Evolutionary conservation across 257 asterid genomes (phyloP), one percentile per base, ranked within the genome.

Genomic region (Solanum piurae): DNA sequence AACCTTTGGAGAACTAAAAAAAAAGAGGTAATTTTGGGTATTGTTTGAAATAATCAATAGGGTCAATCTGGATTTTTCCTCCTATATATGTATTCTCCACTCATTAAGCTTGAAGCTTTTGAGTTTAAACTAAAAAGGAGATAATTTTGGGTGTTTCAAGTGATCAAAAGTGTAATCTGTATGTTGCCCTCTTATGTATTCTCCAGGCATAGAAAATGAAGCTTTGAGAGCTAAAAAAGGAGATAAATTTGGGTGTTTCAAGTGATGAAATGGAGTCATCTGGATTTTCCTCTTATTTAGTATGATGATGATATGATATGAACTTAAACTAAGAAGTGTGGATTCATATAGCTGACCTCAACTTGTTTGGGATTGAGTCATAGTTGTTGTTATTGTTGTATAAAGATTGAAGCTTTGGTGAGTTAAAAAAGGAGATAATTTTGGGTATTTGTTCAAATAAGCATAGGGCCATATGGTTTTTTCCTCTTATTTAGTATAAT

Each of bases 391-490:
- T 62, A 8, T 76, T 58, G 69, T 72, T 34, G 4, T 66, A 16
- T 66, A 79, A 85, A 89, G 44, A 38, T 90, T 75, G 80, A 86
- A 84, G 86, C 91, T 87, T 88, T 91, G 69, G 87, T 27, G 90
- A 66, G 11, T 42, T 76, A 55, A 83, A 20, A 64, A 34, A 68
- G 68, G 31, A 31, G n/a, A 14, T 71, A 14, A 71, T 71, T 29
- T 71, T 71, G 40, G n/a, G 76, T 74, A 13, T 71, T 71, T 13
- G 7, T 69, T 71, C 74, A 77, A 38, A 55, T 79, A 33, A 86
- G 46, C 69, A 88, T 90, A 95, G 93, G 87, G 71, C 93, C 96
- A 25, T 86, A 92, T 60, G 95, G 94, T 46, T 95, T 95, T 88
- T 68, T 68, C 74, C 74, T 68, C 74, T 27, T 68, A 66, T 21